A percentile compares a stretch with the other conserved stretches of the same genome.
Conservation (phyloP, 1,284 basidiomycete species). For the Peniophora sp. region DNA sequence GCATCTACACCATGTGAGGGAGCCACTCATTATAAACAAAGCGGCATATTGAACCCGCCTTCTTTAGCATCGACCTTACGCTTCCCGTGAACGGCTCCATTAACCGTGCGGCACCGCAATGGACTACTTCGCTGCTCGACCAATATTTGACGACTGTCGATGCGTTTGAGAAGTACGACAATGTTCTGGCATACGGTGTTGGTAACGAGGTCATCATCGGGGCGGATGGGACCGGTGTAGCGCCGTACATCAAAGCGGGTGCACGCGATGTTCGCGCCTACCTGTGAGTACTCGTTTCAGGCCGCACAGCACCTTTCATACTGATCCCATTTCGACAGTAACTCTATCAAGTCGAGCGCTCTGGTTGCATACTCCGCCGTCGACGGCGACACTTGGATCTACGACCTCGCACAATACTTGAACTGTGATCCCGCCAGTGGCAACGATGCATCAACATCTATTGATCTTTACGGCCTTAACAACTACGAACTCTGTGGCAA, state of each 20-base stretch:
- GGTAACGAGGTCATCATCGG: slow-evolving; percentile 82
- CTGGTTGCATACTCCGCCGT: slow-evolving; percentile 86
- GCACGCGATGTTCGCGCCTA: slow-evolving; percentile 85
- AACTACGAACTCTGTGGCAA: slow-evolving; percentile 81
- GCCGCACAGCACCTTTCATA: neutral
- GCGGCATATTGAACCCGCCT: slow-evolving; percentile 4
- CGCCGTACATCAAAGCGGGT: slow-evolving; percentile 85
- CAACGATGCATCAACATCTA: slow-evolving; percentile 53
- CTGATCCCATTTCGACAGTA: slow-evolving; percentile 27
- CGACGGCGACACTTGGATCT: slow-evolving; percentile 67
- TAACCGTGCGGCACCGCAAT: slow-evolving; percentile 66
- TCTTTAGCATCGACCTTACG: slow-evolving; percentile 71
- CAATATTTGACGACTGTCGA: slow-evolving; percentile 76
- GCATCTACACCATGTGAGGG: slow-evolving; percentile 82
- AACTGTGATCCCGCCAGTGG: slow-evolving; percentile 58
- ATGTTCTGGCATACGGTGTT: slow-evolving; percentile 78
- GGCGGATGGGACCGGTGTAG: slow-evolving; percentile 41
- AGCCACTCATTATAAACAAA: slow-evolving; percentile 6
- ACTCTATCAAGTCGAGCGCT: slow-evolving; percentile 57
- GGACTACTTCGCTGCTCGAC: slow-evolving; percentile 80
- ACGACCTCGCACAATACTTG: slow-evolving; percentile 72
- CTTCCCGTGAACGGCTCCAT: slow-evolving; percentile 85
- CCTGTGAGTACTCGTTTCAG: slow-evolving; percentile 38
- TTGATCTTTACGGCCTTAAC: slow-evolving; percentile 83
- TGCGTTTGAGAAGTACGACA: slow-evolving; percentile 76